Evolutionary conservation across 192 early-diverging fungal species (phyloP).

Genomic region (Phlyctochytrium arcticum): DNA sequence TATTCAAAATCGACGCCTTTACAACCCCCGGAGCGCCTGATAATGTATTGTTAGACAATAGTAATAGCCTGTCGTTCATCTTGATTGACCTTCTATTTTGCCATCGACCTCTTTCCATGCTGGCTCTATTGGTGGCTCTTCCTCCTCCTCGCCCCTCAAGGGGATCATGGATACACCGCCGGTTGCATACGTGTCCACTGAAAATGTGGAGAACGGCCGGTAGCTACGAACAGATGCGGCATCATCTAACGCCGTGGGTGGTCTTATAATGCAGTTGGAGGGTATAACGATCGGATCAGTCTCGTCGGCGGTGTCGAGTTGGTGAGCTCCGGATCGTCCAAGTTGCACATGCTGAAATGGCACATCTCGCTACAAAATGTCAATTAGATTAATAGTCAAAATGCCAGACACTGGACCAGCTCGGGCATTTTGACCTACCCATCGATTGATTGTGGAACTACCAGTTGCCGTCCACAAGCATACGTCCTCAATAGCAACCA

Average conservation of each 20-base stretch:
- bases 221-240: slow-evolving; percentile 19
- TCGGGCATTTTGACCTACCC: too few species aligned
- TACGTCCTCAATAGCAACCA: slow-evolving; percentile 78
- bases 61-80: too few species aligned
- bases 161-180: background rate
- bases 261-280: slow-evolving; percentile 7
- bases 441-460: slow-evolving; percentile 78
- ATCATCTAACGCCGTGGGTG: slow-evolving; percentile 13
- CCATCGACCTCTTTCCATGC: slow-evolving; percentile 39
- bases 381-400: slow-evolving; percentile 4
- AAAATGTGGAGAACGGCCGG: slow-evolving; percentile 19
- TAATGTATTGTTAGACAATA: slow-evolving; percentile 14
- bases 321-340: slow-evolving; percentile 13
- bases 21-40: slow-evolving; percentile 40
- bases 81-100: slow-evolving; percentile 15
- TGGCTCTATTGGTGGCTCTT: slow-evolving; percentile 24
- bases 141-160: slow-evolving; percentile 10
- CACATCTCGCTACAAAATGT: slow-evolving; percentile 52
- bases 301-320: slow-evolving; percentile 23
- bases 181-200: slow-evolving; percentile 2
- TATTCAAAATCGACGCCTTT: slow-evolving; percentile 77
- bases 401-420: slow-evolving; percentile 28
- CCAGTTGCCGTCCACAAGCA: slow-evolving; percentile 92
- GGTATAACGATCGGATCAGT: slow-evolving; percentile 29
- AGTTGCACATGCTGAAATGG: slow-evolving; percentile 52